Evolutionary conservation across 306 rosid genomes (phyloP), one percentile per base, ranked within the genome.

Genomic region (Quercus robur): DNA sequence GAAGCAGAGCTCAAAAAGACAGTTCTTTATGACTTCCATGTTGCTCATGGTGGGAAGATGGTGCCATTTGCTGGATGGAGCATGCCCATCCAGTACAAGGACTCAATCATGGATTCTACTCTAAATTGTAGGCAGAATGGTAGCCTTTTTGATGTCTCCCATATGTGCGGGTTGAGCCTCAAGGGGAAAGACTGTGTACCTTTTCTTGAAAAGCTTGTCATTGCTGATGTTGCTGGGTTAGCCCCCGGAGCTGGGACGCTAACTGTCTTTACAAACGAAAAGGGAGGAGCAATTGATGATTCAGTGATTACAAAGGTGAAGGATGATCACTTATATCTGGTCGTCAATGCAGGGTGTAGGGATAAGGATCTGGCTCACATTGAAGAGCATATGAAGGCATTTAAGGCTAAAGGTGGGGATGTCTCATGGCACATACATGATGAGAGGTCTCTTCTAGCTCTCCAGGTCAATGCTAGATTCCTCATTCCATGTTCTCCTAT

Each of bases 51-150:
- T 0, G 98, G 97, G 75, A 94, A 94, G 97, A 91, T 94, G 97
- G 97, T 94, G 77, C 97, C 98, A 17, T 94, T 94, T 83, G 98
- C 98, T 63, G 97, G 98, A 63, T 94, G 97, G 97, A 91, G 93
- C 84, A 94, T 94, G 97, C 97, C 97, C 51, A 94, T 94, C 75
- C 98, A 94, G 72, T 94, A 94, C 85, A 94, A 94, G 85, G 98
- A 94, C 78, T 94, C 97, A 18, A 94, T 94, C 82, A 92, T 92
- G 84, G 98, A 94, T 73, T 94, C 97, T 0, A 94, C 98, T 26
- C 74, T 92, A 17, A 92, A 91, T 25, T 91, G 97, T 76, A 87
- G 98, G 84, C 77, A 92, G 81, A 86, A 94, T 75, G 97, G 97
- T 74, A 30, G 94, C 56, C 90, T 94, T 46, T 94, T 94, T 84